Base-by-base conservation (phyloP, 345 rosid species). In the Arabidopsis suecica region DNA sequence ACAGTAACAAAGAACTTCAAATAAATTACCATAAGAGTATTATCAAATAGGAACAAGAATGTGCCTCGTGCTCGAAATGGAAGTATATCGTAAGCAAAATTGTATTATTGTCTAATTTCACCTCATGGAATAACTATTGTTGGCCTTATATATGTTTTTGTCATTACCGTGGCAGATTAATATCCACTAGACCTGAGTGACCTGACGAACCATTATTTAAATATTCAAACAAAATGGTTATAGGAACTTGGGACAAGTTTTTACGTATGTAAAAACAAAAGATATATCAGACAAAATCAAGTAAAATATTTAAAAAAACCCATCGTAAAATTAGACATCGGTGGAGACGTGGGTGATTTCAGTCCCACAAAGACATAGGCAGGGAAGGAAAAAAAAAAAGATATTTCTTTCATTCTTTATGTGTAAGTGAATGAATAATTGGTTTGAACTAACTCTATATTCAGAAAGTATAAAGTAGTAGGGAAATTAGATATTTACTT, bases 321-420 rank as follows among this genome's bases (percentile, higher is more conserved):
- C 59, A 57, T 59, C 68, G 13, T 14, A 18, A 57, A 28, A 38
- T 60, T 40, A 13, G 34, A 40, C 16, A 32, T 51, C 0, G 23
- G 57, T 16, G 69, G 68, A 61, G 79, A 76, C 69, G 74, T 76
- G 69, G 64, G 13, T 36, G 58, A 23, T 76, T 34, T 4, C 4
- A 73, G 20, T 61, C n/a, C 50, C 69, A 69, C 23, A 41, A 11
- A 60, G 49, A 14, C 58, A 58, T 7, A 34, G 9, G n/a, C n/a
- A n/a, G n/a, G 18, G 23, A 9, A 34, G 20, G 1, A 20, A 49
- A 20, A 9, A 36, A 66, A 9, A 13, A 18, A 55, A 56, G 8
- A 30, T 42, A 44, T 33, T 11, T 18, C 3, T 53, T n/a, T 38
- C 1, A 14, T 1, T 53, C 7, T 0, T 2, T 28, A 2, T 28